Evolutionary conservation across 192 early-diverging fungal genomes (phyloP), one percentile per base, ranked within the genome.

Genomic region (Entophlyctis helioformis): DNA sequence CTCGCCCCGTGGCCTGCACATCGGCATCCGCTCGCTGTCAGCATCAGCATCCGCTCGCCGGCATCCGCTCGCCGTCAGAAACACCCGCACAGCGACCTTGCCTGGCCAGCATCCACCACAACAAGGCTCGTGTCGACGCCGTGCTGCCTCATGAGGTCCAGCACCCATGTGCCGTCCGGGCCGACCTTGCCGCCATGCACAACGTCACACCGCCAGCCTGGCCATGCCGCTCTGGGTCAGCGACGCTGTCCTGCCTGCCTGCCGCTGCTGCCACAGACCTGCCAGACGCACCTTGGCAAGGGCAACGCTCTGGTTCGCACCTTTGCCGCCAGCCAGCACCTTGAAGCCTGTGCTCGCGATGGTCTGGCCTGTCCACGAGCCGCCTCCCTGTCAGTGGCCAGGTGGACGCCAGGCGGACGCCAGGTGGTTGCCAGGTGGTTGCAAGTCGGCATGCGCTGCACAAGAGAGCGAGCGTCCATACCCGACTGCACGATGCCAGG

Each of bases 281-380:
- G 26, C 13, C 25, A 20, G 28, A 10, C 25, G 18, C 53, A 70
- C 82, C 60, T 73, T 72, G 29, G 83, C 85, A 9, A 87, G 59
- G 11, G 93, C 90, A 5, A 85, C 84, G 13, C 85, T 79, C 48
- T 91, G 89, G 44, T 96, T 96, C 8, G 90, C 85, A 6, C 93
- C 83, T 62, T 87, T 87, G 23, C 84, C 84, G 39, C 83, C 84
- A 6, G 81, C 69, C 20, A 71, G 66, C 13, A 78, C 64, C 15
- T 57, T 55, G 46, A 73, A 75, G 0, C 48, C 44, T 16, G 46
- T 61, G 0, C 74, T 78, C 1, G 67, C 52, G 21, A 57, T 57
- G 6, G 71, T 74, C 35, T 74, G 67, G 19, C 70, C 70, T 54
- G 35, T 50, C 22, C 7, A 11, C 7, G 36, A 34, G 27, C n/a